These are phyloP conservation scores for Stachybotrys chartarum DNA, from an alignment of 2,329 filamentous ascomycete genomes.

Conservation along the genomic window DNA sequence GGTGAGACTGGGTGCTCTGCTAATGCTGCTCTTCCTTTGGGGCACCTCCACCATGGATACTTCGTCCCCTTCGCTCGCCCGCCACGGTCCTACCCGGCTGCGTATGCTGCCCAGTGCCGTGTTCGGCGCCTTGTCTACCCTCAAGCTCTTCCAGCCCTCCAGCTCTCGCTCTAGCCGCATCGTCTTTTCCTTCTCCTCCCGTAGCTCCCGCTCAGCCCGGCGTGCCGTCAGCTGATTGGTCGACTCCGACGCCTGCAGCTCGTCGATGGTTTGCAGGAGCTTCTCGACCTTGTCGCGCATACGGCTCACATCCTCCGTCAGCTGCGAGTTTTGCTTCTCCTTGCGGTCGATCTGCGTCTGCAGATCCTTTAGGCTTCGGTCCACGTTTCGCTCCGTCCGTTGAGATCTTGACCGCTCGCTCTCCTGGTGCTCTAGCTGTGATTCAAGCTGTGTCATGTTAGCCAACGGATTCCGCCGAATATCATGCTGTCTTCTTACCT, in stretches of 20 bases:
- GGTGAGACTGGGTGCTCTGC: constrained; percentile 59
- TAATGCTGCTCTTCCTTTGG: constrained; percentile 59
- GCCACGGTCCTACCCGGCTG: constrained; percentile 25
- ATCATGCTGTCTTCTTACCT: constrained; percentile 53
- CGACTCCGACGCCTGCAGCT: constrained; percentile 83
- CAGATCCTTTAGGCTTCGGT: constrained; percentile 88
- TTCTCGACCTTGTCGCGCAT: constrained; percentile 88
- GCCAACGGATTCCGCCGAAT: neutral
- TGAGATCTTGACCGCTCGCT: constrained; percentile 72
- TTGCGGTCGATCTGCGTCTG: constrained; percentile 88
- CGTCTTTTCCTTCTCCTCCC: constrained; percentile 79
- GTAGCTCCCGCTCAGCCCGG: constrained; percentile 80
- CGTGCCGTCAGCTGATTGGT: constrained; percentile 73
- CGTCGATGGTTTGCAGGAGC: constrained; percentile 84
- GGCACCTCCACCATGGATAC: constrained; percentile 43
- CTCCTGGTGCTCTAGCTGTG: constrained; percentile 77
- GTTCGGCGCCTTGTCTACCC: constrained; percentile 50
- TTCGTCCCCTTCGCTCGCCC: constrained; percentile 32
- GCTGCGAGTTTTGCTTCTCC: constrained; percentile 75
- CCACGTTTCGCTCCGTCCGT: constrained; percentile 83
- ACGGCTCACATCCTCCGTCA: constrained; percentile 76
- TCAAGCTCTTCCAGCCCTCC: constrained; percentile 73
- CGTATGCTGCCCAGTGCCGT: constrained; percentile 40
- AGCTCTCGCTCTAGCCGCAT: constrained; percentile 81
- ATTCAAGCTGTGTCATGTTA: constrained; percentile 61